These are phyloP conservation scores for Trichoderma simmonsii DNA, from an alignment of 2,329 filamentous ascomycete genomes.

Conservation along the genomic window DNA sequence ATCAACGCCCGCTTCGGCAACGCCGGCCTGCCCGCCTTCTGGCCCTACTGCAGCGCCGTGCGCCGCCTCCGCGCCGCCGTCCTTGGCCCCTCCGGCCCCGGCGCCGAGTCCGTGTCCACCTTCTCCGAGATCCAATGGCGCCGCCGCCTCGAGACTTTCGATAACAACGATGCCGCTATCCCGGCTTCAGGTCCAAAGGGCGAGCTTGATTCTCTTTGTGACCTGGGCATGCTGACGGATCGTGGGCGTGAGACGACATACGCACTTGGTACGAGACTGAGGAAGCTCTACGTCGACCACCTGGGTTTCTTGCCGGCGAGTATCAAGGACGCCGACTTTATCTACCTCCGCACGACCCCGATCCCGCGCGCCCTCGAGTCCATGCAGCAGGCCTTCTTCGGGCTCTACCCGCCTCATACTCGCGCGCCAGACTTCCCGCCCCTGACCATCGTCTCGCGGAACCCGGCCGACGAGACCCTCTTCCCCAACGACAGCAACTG, in stretches of 20 bases:
- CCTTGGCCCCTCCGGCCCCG: conserved; percentile 40
- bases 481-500: conserved; percentile 77
- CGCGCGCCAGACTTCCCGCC: conserved; percentile 50
- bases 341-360: conserved; percentile 73
- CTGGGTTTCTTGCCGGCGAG: conserved; percentile 65
- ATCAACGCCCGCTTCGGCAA: conserved; percentile 87
- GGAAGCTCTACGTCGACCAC: conserved; percentile 71
- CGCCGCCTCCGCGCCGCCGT: conserved; percentile 60
- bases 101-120: conserved; percentile 25
- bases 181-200: conserved; percentile 65
- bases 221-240: conserved; percentile 73
- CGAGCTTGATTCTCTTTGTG: conserved; percentile 78
- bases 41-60: conserved; percentile 86
- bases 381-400: conserved; percentile 70
- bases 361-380: conserved; percentile 75
- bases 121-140: conserved; percentile 57
- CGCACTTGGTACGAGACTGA: conserved; percentile 63
- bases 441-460: conserved; percentile 63
- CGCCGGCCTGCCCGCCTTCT: conserved; percentile 63
- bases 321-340: conserved; percentile 55
- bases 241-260: conserved; percentile 69
- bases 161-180: conserved; percentile 59
- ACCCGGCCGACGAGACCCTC: conserved; percentile 69
- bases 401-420: conserved; percentile 63
- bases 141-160: conserved; percentile 80